Evolutionary conservation across 768 basidiomycete species (phyloP), one percentile per base, ranked within the genome.

Genomic region (Tylopilus cervinicoccineus): DNA sequence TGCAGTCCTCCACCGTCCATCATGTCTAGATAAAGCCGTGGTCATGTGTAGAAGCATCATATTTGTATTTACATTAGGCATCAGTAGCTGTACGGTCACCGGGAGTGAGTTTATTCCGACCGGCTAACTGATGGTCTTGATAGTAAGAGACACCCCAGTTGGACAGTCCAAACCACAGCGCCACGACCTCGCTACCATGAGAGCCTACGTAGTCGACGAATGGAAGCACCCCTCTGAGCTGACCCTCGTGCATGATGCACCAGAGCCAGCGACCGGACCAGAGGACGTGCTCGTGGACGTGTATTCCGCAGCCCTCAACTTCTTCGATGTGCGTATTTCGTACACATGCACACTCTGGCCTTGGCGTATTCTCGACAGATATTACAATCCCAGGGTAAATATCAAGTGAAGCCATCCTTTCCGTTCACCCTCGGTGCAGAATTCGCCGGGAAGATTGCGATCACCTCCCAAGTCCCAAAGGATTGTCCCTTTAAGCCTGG

Each of bases 371-470:
- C 28, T 39, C 36, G 27, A 17, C 52, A 88, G 82, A 90, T 92
- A 54, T 70, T 95, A 23, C 91, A 93, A 71, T 73, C 83, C 0
- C 90, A 93, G 67, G 93, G 93, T 40, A 93, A 88, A 72, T 88
- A 95, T 64, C 93, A 95, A 61, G 66, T 68, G 45, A 85, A 93
- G 61, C 91, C 89, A 0, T 79, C 88, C 0, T 75, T 91, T 32
- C 94, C 94, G 0, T 96, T 94, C 68, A 75, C 82, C 6, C 77
- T 93, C 6, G 93, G 93, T 14, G 73, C 79, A 31, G 89, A 99
- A 66, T 88, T 97, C 59, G 80, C 93, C 4, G 95, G 95, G 0
- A 75, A 69, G 47, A 83, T 98, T 51, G 74, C 86, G 8, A 52
- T 60, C 14, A 66, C 76, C 52, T 91, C 88, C 4, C 86, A 84